Evolutionary conservation across 2,329 filamentous ascomycete species (phyloP).

Genomic region (Zymoseptoria tritici): DNA sequence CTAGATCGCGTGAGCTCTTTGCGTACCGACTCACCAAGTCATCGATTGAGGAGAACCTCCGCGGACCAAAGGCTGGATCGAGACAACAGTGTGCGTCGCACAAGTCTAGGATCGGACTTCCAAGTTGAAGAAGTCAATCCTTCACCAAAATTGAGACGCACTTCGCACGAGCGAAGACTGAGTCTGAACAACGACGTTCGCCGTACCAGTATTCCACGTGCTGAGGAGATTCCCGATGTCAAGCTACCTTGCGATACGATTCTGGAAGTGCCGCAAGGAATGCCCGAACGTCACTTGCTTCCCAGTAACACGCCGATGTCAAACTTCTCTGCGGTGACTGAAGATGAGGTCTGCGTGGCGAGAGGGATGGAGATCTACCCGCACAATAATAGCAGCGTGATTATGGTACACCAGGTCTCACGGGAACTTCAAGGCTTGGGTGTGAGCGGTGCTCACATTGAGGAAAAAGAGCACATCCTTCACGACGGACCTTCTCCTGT

Average conservation of each 20-base stretch:
- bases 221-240: neutral
- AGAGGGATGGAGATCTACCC: slow-evolving; percentile 54
- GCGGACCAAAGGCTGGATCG: slow-evolving; percentile 3
- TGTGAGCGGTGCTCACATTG: neutral
- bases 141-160: slow-evolving; percentile 12
- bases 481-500: slow-evolving; percentile 6
- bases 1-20: slow-evolving; percentile 7
- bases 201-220: slow-evolving; percentile 11
- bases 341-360: slow-evolving; percentile 52
- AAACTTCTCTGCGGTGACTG: slow-evolving; percentile 21
- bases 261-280: slow-evolving; percentile 18
- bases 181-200: slow-evolving; percentile 14
- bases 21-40: slow-evolving; percentile 1
- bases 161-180: slow-evolving; percentile 14
- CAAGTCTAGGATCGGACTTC: neutral
- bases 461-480: neutral
- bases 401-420: slow-evolving; percentile 51
- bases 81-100: neutral
- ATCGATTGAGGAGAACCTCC: slow-evolving; percentile 5
- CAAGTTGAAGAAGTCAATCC: neutral
- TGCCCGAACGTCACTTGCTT: slow-evolving; percentile 17
- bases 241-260: neutral
- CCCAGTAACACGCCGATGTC: slow-evolving; percentile 22
- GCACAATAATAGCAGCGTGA: slow-evolving; percentile 56
- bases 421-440: neutral